Evolutionary conservation across 441 rosid genomes (phyloP), one percentile per base, ranked within the genome.

Genomic region (Omphalea diandra): DNA sequence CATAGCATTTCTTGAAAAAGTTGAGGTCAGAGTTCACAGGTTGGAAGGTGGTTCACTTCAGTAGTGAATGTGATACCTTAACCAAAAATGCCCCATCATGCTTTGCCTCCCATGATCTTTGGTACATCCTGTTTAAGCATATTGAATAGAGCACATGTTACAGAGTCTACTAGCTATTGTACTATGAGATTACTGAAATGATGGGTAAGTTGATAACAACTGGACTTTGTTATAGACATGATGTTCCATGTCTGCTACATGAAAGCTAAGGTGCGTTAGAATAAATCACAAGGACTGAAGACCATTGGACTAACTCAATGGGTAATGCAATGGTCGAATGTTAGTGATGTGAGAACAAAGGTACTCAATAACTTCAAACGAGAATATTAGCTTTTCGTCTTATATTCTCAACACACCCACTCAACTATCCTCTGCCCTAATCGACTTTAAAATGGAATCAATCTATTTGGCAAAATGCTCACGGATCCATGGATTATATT

Each of bases 91-190:
- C 27, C 27, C 17, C 18, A 26, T 26, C 18, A 26, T 26, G 17
- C 18, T 26, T 11, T 26, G 59, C n/a, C 59, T 63, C 15, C 32
- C 18, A 40, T 10, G 4, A 27, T 14, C 15, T 64, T 24, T 61
- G 53, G 22, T 43, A 43, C 36, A 27, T 41, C 50, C 56, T 47
- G 14, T 32, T 22, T 36, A 43, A 68, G 58, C 46, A 66, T 64
- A 24, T 46, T 64, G 55, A 18, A 31, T 54, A 35, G 38, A 36
- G 32, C 6, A 14, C 20, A 43, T 5, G 17, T 36, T 7, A 31
- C 46, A 22, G 36, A 35, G 33, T 22, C 46, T 31, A 44, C 9
- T 0, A 31, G 36, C 36, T 24, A 43, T 7, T 22, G 47, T n/a
- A n/a, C 31, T 47, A 43, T 63, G 67, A 41, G 36, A 63, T 43